These are phyloP conservation scores for Calonectria pteridis DNA, from an alignment of 2,329 filamentous ascomycete genomes.

Conservation along the genomic window DNA sequence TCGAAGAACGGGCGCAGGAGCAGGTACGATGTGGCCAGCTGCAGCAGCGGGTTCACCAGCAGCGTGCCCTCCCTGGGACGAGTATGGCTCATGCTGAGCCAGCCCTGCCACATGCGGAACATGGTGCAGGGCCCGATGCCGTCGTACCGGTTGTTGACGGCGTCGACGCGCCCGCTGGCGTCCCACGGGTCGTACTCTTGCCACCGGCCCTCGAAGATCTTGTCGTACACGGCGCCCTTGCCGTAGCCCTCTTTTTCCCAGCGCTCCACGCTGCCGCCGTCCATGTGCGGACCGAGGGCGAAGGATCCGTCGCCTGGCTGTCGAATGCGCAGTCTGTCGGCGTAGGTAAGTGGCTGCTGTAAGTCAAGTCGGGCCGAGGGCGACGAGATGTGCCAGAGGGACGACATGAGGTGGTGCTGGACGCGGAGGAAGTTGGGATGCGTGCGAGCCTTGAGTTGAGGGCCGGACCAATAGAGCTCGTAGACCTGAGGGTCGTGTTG, in stretches of 20 bases:
- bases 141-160: slow-evolving; percentile 81
- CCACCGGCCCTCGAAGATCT: slow-evolving; percentile 81
- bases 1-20: slow-evolving; percentile 88
- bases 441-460: slow-evolving; percentile 75
- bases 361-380: slow-evolving; percentile 61
- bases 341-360: slow-evolving; percentile 73
- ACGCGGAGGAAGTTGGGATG: slow-evolving; percentile 73
- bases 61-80: slow-evolving; percentile 83
- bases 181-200: slow-evolving; percentile 89
- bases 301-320: slow-evolving; percentile 78
- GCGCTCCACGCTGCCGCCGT: slow-evolving; percentile 80
- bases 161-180: slow-evolving; percentile 74
- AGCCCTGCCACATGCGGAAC: slow-evolving; percentile 92
- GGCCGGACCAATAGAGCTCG: slow-evolving; percentile 80
- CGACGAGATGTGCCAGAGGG: slow-evolving; percentile 70
- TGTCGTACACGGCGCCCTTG: slow-evolving; percentile 75
- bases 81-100: slow-evolving; percentile 83
- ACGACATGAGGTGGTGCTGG: slow-evolving; percentile 71
- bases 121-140: slow-evolving; percentile 86
- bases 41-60: slow-evolving; percentile 82
- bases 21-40: slow-evolving; percentile 81
- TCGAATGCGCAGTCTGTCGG: slow-evolving; percentile 78
- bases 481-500: slow-evolving; percentile 76
- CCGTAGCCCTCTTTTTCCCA: slow-evolving; percentile 81
- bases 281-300: slow-evolving; percentile 78